These are phyloP conservation scores for Chrysoporthe austroafricana DNA, from an alignment of 2,329 filamentous ascomycete species.

Conservation along the genomic window DNA sequence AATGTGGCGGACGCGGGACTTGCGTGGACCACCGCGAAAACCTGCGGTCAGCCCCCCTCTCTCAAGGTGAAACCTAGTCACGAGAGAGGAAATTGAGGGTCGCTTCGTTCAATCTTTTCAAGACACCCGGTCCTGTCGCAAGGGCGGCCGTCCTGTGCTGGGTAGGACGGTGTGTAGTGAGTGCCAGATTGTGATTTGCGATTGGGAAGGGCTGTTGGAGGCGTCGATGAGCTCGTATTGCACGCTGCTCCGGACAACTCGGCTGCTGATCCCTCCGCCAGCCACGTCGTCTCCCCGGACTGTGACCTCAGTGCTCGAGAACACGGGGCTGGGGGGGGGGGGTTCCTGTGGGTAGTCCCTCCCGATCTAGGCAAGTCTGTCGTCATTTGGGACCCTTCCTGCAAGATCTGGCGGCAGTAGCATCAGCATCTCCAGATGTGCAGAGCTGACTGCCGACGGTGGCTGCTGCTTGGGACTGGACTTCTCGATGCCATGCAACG, in stretches of 20 bases:
- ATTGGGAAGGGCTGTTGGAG: background rate
- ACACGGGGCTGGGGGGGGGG: background rate
- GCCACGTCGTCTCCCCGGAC: background rate
- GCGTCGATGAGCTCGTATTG: background rate
- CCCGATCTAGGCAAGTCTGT: background rate
- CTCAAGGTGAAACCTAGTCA: slow-evolving; percentile 3
- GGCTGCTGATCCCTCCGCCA: slow-evolving; percentile 3
- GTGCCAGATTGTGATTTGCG: too few species aligned
- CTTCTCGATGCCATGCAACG: too few species aligned
- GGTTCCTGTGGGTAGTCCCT: too few species aligned
- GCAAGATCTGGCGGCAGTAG: background rate
- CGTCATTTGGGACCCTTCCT: background rate
- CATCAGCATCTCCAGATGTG: background rate
- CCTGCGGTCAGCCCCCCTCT: background rate
- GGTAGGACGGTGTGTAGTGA: background rate
- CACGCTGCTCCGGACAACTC: background rate
- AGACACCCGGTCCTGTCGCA: background rate
- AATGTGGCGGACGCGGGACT: slow-evolving; percentile 5
- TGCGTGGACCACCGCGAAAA: background rate
- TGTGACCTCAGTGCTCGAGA: background rate
- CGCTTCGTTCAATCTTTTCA: background rate
- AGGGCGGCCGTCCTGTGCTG: background rate
- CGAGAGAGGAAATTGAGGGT: background rate
- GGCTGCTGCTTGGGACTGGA: background rate
- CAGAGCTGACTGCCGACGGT: background rate